These are phyloP conservation scores for Trametes polyzona DNA, from an alignment of 1,284 basidiomycete genomes.

Conservation along the genomic window DNA sequence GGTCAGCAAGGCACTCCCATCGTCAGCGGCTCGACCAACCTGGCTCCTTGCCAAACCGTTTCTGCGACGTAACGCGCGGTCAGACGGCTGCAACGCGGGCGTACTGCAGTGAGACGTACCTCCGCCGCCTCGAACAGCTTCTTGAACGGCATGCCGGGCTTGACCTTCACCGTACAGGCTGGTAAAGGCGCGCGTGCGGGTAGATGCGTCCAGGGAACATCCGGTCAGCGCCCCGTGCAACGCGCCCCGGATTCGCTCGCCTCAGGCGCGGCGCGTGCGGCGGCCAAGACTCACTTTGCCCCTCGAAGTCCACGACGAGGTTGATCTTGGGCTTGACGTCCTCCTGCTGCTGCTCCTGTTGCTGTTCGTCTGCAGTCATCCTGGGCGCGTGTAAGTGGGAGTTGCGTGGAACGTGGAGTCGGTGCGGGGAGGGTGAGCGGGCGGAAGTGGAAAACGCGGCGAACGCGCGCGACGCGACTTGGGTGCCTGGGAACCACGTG, in stretches of 20 bases:
- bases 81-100: background rate
- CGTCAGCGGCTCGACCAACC: conserved; percentile 39
- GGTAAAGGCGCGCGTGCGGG: background rate
- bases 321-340: conserved; percentile 74
- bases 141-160: conserved; percentile 59
- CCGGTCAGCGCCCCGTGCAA: background rate
- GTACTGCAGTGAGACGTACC: conserved; percentile 40
- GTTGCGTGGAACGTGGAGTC: background rate
- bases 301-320: conserved; percentile 56
- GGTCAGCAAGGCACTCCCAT: background rate
- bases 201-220: background rate
- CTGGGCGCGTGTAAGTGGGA: background rate
- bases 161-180: conserved; percentile 61
- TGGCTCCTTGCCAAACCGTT: conserved; percentile 60
- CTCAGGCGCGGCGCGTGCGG: too few species aligned
- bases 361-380: conserved; percentile 37
- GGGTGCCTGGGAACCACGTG: background rate
- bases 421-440: background rate
- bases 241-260: conserved; percentile 4
- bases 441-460: conserved; percentile 5
- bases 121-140: conserved; percentile 71
- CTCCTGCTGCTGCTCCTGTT: conserved; percentile 47
- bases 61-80: conserved; percentile 38
- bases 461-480: conserved; percentile 3
- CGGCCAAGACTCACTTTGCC: conserved; percentile 41